Evolutionary conservation across 2,329 filamentous ascomycete genomes (phyloP).

Genomic region (Fusarium continuum): DNA sequence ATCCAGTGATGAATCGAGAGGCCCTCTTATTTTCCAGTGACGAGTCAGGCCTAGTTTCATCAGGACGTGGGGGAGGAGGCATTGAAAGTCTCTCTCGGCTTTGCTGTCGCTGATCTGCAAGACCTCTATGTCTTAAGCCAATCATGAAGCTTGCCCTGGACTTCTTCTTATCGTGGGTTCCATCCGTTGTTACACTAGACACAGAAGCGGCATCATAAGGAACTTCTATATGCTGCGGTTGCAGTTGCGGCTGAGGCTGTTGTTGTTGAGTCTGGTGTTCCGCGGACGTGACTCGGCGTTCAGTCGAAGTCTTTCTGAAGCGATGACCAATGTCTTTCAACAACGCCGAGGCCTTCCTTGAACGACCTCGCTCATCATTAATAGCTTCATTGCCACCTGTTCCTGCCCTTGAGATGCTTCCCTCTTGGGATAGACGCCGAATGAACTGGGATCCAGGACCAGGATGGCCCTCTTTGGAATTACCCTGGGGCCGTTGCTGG

Average conservation of each 20-base stretch:
- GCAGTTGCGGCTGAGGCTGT: slow-evolving; percentile 10
- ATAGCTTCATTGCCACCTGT: slow-evolving; percentile 8
- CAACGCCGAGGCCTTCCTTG: slow-evolving; percentile 54
- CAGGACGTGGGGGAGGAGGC: slow-evolving; percentile 27
- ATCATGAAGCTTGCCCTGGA: slow-evolving; percentile 54
- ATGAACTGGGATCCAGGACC: slow-evolving; percentile 28
- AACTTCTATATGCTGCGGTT: slow-evolving; percentile 4
- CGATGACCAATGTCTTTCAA: slow-evolving; percentile 62
- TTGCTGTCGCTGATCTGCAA: slow-evolving; percentile 26
- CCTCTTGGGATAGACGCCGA: slow-evolving; percentile 22
- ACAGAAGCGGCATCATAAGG: slow-evolving; percentile 54
- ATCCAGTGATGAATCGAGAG: slow-evolving; percentile 50
- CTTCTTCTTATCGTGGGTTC: slow-evolving; percentile 48
- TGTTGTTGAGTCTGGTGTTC: slow-evolving; percentile 25
- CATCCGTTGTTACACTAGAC: slow-evolving; percentile 54
- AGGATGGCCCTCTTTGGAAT: slow-evolving; percentile 13
- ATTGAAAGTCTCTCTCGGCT: slow-evolving; percentile 26
- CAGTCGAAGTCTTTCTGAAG: slow-evolving; percentile 49
- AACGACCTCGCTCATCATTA: slow-evolving; percentile 49
- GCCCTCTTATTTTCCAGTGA: slow-evolving; percentile 50
- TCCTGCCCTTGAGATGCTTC: slow-evolving; percentile 48
- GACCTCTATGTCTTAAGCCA: slow-evolving; percentile 24
- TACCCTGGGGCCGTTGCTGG: slow-evolving; percentile 31
- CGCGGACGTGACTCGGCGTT: slow-evolving; percentile 45
- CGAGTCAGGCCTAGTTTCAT: slow-evolving; percentile 29